Evolutionary conservation across 2,329 filamentous ascomycete species (phyloP).

Genomic region (Teratosphaeria zuluensis): DNA sequence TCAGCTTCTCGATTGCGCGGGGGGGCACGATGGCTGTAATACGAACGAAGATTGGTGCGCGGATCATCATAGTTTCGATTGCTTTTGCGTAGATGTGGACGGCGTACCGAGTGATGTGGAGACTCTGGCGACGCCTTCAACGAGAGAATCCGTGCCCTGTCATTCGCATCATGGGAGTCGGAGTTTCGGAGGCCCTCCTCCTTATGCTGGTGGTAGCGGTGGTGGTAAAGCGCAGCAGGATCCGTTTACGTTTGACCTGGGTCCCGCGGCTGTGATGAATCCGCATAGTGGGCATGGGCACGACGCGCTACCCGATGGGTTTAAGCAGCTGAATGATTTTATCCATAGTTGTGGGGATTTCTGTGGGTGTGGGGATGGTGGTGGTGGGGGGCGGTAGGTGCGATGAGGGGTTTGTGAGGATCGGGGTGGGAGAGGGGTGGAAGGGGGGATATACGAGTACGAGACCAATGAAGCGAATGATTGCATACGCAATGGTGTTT

Average conservation of each 20-base stretch:
- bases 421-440: too few species aligned
- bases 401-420: too few species aligned
- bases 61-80: not conserved
- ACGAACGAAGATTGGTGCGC: not conserved
- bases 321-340: conserved; percentile 6
- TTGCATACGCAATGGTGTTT: too few species aligned
- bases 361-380: not conserved
- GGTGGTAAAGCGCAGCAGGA: not conserved
- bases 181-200: not conserved
- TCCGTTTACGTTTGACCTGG: not conserved
- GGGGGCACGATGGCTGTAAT: not conserved
- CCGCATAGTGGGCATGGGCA: not conserved
- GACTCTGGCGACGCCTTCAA: not conserved
- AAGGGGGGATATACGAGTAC: too few species aligned
- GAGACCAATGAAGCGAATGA: too few species aligned
- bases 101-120: not conserved
- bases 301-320: conserved; percentile 8
- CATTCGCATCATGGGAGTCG: not conserved
- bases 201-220: not conserved
- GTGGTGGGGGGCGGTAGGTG: not conserved
- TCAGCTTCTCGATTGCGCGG: not conserved
- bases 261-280: not conserved
- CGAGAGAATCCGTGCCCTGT: not conserved
- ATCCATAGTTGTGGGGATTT: conserved; percentile 2
- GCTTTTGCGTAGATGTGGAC: not conserved